phyloP scores from a whole-genome alignment of 768 basidiomycete species.

The Cyclocybe cylindracea region DNA sequence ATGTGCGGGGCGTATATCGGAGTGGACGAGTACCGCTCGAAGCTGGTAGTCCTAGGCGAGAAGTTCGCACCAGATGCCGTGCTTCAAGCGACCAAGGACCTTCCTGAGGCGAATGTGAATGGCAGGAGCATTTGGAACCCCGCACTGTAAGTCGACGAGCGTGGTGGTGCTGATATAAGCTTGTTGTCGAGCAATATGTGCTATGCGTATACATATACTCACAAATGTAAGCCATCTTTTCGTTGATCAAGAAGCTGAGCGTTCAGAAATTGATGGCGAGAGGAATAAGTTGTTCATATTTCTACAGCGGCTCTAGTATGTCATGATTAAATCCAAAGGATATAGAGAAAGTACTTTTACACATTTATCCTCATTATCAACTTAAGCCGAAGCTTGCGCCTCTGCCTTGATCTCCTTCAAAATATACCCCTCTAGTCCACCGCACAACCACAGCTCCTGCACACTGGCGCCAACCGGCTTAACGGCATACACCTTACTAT shows the following conservation, averaged over 20 bases:
- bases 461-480: slow-evolving; percentile 89
- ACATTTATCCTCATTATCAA: background rate
- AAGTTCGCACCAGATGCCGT: slow-evolving; percentile 45
- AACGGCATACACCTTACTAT: slow-evolving; percentile 58
- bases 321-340: background rate
- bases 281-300: too few species aligned
- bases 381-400: slow-evolving; percentile 3
- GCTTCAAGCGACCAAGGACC: slow-evolving; percentile 21
- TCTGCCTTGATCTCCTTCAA: slow-evolving; percentile 64
- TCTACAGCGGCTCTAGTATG: background rate
- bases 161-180: background rate
- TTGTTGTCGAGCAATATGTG: background rate
- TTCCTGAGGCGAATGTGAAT: slow-evolving; percentile 23
- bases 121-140: slow-evolving; percentile 61
- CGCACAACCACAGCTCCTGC: slow-evolving; percentile 97
- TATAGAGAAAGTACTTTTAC: background rate
- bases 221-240: too few species aligned
- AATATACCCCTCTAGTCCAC: slow-evolving; percentile 91
- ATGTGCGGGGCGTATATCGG: slow-evolving; percentile 98
- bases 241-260: too few species aligned
- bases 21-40: slow-evolving; percentile 85
- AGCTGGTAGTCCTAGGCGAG: slow-evolving; percentile 67
- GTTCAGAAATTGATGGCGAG: too few species aligned
- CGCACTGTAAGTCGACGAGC: slow-evolving; percentile 38
- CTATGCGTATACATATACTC: too few species aligned